These are phyloP conservation scores for Coemansia sp. DNA, from an alignment of 192 early-diverging fungal species.

Conservation along the genomic window DNA sequence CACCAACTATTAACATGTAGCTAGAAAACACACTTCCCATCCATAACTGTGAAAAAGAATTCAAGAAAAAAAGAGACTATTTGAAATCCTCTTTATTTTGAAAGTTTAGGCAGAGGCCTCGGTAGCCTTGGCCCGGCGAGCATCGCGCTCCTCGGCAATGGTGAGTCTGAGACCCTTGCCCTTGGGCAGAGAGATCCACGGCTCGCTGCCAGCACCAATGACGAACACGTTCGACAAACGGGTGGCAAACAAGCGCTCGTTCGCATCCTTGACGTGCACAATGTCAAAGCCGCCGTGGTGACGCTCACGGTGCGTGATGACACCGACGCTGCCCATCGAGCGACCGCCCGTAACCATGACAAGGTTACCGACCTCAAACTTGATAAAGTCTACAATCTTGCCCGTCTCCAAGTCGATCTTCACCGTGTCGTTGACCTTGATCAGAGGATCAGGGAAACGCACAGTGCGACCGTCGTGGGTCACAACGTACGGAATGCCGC, in stretches of 20 bases:
- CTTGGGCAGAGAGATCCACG: conserved; percentile 97
- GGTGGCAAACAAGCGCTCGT: conserved; percentile 95
- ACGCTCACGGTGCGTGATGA: conserved; percentile 93
- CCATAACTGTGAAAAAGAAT: not conserved
- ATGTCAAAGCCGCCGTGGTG: conserved; percentile 99
- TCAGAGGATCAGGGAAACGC: conserved; percentile 98
- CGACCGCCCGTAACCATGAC: conserved; percentile 97
- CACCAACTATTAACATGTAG: too few species aligned
- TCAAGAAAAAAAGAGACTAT: conserved; percentile 4
- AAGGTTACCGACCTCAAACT: conserved; percentile 97
- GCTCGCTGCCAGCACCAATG: conserved; percentile 84
- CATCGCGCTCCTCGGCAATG: conserved; percentile 99
- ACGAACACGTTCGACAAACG: conserved; percentile 92
- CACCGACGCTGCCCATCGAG: conserved; percentile 97
- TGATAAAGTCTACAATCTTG: conserved; percentile 92
- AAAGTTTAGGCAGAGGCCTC: conserved; percentile 50
- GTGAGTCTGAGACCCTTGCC: conserved; percentile 98
- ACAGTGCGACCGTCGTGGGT: conserved; percentile 99
- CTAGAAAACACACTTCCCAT: too few species aligned
- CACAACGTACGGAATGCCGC: conserved; percentile 92
- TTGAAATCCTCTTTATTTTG: not conserved
- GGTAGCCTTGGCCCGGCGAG: conserved; percentile 69
- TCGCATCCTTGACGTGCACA: conserved; percentile 97
- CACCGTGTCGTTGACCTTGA: conserved; percentile 99
- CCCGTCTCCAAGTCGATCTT: conserved; percentile 91